A percentile compares a stretch with the other conserved stretches of the same genome.
phyloP scores from a whole-genome alignment of 2,329 filamentous ascomycete species.

The Berkeleyomyces basicola region DNA sequence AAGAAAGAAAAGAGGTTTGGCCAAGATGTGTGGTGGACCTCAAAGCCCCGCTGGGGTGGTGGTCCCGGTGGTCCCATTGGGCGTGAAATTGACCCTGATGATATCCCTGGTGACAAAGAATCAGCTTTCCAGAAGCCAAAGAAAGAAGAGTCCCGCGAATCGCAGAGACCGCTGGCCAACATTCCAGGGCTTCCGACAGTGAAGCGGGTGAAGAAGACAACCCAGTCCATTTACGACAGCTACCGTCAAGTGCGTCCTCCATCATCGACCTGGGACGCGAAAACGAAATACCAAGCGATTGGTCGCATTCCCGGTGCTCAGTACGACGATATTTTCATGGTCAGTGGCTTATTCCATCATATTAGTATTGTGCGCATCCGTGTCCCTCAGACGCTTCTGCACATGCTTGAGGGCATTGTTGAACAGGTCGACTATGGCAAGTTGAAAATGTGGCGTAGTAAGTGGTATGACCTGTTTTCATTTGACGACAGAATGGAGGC shows the following conservation, averaged over 20 bases:
- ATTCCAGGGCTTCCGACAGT: constrained; percentile 16
- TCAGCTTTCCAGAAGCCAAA: constrained; percentile 19
- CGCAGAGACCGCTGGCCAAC: constrained; percentile 16
- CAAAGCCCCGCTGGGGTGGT: constrained; percentile 44
- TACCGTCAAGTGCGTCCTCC: constrained; percentile 47
- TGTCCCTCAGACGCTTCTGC: constrained; percentile 37
- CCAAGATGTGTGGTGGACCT: constrained; percentile 45
- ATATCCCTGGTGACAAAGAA: constrained; percentile 31
- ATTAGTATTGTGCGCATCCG: constrained; percentile 40
- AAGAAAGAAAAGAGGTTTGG: constrained; percentile 39
- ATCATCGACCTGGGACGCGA: constrained; percentile 41
- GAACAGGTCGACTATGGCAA: constrained; percentile 32
- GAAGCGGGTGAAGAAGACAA: constrained; percentile 37
- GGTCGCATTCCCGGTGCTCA: constrained; percentile 30
- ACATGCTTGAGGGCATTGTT: constrained; percentile 32
- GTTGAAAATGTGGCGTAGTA: constrained; percentile 39
- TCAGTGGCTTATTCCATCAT: constrained; percentile 47
- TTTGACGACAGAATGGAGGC: constrained; percentile 37
- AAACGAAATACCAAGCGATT: constrained; percentile 40
- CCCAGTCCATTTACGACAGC: constrained; percentile 42
- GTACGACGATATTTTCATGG: constrained; percentile 44
- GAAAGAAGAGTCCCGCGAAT: background rate
- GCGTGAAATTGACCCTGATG: constrained; percentile 37
- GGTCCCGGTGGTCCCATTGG: constrained; percentile 46
- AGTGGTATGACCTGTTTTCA: constrained; percentile 45